phyloP scores from a whole-genome alignment of 2,329 filamentous ascomycete genomes.

The Penicillium hordei region DNA sequence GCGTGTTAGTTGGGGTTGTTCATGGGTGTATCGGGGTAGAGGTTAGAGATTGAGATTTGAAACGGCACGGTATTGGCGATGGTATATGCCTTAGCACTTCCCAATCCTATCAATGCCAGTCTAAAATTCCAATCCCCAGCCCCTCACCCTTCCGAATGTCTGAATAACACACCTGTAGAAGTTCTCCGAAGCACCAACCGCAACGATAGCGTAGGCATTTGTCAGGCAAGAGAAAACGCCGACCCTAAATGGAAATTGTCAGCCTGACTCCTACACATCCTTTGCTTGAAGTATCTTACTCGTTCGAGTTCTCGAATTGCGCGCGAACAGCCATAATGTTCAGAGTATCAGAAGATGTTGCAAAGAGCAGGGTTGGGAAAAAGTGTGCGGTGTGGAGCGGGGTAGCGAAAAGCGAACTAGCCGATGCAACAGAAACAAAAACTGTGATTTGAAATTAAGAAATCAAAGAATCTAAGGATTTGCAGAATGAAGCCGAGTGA shows the following conservation, averaged over 20 bases:
- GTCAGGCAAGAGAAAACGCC: conserved; percentile 96
- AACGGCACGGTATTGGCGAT: background rate
- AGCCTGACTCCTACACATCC: background rate
- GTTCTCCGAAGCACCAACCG: conserved; percentile 94
- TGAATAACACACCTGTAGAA: conserved; percentile 73
- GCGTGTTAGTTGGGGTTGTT: conserved; percentile 8
- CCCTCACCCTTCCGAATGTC: background rate
- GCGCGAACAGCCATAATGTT: conserved; percentile 50
- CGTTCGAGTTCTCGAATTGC: conserved; percentile 53
- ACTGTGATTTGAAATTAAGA: background rate
- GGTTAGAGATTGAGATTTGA: background rate
- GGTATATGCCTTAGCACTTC: background rate
- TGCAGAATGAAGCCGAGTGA: conserved; percentile 8
- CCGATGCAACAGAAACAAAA: background rate
- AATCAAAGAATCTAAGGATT: background rate
- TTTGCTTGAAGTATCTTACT: conserved; percentile 33
- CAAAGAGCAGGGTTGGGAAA: background rate
- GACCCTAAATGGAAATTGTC: conserved; percentile 61
- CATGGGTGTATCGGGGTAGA: background rate
- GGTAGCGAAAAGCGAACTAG: conserved; percentile 14
- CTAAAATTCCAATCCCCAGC: background rate
- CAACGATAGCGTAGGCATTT: conserved; percentile 94
- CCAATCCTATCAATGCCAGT: background rate
- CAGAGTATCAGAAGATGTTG: conserved; percentile 5
- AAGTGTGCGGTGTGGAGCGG: conserved; percentile 6